Base-by-base conservation (phyloP, 2,329 filamentous ascomycete species). In the Cytospora paraplurivora region DNA sequence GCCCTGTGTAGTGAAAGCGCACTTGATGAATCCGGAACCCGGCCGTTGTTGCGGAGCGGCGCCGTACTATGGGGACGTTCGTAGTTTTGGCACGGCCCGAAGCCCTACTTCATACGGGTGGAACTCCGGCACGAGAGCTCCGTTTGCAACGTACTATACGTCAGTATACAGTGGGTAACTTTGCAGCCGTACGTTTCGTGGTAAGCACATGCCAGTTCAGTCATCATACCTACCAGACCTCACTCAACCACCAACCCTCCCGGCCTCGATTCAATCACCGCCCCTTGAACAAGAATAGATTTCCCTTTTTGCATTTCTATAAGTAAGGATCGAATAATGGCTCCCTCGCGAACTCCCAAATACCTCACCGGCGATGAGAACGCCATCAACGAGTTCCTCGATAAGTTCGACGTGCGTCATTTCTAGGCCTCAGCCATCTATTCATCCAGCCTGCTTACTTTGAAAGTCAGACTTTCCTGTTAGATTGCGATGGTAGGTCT, bases 401-500 rank as follows among this genome's bases (percentile, higher is more conserved):
- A 92, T 77, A 87, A 87, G 73, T 99, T 97, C 73, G 95, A 99
- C 81, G 95, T 97, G 78, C 78, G 92, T 82, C 68, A 73, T 77
- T 72, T 63, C 61, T 56, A 51, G 56, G 53, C 37, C 41, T 49
- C 32, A 53, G 33, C 62, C 66, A 37, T 57, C 33, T n/a, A 19
- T 11, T 53, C 17, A 27, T 47, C 59, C 17, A 52, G 13, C 35
- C 41, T 51, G 65, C 69, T 69, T 50, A 70, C 63, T 19, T 65
- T 64, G 60, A 55, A 55, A 15, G 65, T 63, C 69, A 96, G 92
- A 88, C 91, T 41, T 98, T 99, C 73, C 82, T 99, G 13, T 92
- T 99, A 72, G 95, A 99, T 75, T 99, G 95, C 78, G 95, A 99
- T 86, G 95, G 94, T 96, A 81, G 72, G 81, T 27, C 2, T 3